Percentiles rank a stretch among this genome's conserved stretches.
These are phyloP conservation scores for Fraxinus baroniana DNA, from an alignment of 305 asterid genomes.

Conservation along the genomic window DNA sequence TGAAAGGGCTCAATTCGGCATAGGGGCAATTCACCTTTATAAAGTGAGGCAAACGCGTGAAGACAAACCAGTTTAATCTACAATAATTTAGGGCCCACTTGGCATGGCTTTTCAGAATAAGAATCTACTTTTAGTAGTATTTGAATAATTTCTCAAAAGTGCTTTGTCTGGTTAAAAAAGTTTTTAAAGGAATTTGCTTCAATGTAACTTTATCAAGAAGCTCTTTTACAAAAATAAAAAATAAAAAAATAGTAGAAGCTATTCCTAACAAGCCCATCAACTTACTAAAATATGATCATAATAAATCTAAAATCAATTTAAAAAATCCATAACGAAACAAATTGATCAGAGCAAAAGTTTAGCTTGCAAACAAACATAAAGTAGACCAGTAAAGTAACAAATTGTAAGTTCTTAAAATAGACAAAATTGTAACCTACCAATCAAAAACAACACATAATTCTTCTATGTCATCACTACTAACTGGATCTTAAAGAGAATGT, in stretches of 20 bases:
- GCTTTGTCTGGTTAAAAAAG: not conserved
- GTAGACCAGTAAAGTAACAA: not conserved
- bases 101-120: no score
- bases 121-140: not conserved
- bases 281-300: not conserved
- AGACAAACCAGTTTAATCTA: not conserved
- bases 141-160: no score
- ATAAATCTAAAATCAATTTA: not conserved
- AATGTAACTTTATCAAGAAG: no score
- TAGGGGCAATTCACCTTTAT: not conserved
- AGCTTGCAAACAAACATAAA: not conserved
- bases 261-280: not conserved
- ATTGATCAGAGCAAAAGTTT: not conserved
- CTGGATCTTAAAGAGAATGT: not conserved
- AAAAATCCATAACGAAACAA: not conserved
- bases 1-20: not conserved
- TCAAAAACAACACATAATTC: not conserved
- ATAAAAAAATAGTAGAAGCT: not conserved
- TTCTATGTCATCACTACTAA: not conserved
- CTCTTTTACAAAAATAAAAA: not conserved
- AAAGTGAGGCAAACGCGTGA: not conserved
- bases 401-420: not conserved
- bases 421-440: not conserved
- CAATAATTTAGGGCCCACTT: not conserved
- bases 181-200: not conserved